Base-by-base conservation (phyloP, 306 rosid species). In the Acacia melanoxylon region DNA sequence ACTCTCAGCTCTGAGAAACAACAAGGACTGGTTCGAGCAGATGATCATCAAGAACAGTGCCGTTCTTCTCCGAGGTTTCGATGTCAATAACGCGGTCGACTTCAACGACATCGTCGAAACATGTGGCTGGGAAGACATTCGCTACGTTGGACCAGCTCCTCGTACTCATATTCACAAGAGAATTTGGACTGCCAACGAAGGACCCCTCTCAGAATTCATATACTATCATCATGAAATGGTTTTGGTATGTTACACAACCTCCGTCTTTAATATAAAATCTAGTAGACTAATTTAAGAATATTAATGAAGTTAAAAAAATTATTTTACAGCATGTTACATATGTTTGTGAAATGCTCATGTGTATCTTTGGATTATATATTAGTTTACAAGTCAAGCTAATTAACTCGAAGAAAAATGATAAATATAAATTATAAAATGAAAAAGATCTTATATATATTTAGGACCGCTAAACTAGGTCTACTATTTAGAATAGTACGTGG, bases 211-310 rank as follows among this genome's bases (percentile, higher is more conserved):
- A 1, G 94, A 92, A 81, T 91, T 94, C 93, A 92, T 94, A 10
- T 90, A 91, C 86, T 94, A 87, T 59, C 98, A 94, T 83, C 98
- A 94, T 81, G 97, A 94, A 87, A 94, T 94, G 98, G 97, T 94
- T 78, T 82, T 94, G 96, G 98, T 94, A 90, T 85, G 91, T 78
- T 16, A 8, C 51, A 46, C 4, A 17, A 2, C 0, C 8, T 6
- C 41, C 1, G 41, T 1, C 1, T 37, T 37, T 37, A 6, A 37
- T 37, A 37, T 37, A 37, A 37, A 1, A 1, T 37, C 8, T 37
- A 37, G 0, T 5, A 5, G 8, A 37, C 41, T 37, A 37, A 37
- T 37, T 6, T 6, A 0, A 6, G 41, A 37, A 37, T 0, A 37
- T 37, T 37, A 37, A 37, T 0, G 0, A 37, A 6, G 41, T 6